Conservation (phyloP, 208 protist genomes). For the Lotmaria passim region DNA sequence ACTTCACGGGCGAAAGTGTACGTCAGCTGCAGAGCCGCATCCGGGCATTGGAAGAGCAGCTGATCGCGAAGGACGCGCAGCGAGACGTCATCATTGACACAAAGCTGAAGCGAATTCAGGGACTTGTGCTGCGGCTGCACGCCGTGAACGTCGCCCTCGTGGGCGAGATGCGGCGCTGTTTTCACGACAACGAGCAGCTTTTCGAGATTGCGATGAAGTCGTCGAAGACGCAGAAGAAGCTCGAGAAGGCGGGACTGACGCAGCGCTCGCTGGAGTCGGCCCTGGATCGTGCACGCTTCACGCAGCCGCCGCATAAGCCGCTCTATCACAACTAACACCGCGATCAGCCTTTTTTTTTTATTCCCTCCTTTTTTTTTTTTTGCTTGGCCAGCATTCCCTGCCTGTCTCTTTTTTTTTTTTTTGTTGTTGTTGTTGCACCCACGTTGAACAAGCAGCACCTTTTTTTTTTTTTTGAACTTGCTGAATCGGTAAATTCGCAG, state of each 20-base stretch:
- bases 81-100: conserved; percentile 83
- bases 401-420: conserved; percentile 23
- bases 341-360: neutral
- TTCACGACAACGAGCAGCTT: conserved; percentile 62
- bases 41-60: conserved; percentile 43
- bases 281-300: conserved; percentile 48
- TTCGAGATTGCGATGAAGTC: conserved; percentile 60
- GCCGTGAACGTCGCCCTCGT: conserved; percentile 50
- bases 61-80: conserved; percentile 68
- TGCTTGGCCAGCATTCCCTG: neutral
- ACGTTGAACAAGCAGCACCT: too few species aligned
- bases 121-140: conserved; percentile 71
- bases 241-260: conserved; percentile 49
- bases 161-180: conserved; percentile 53
- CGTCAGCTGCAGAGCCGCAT: conserved; percentile 45
- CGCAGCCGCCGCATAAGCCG: conserved; percentile 54
- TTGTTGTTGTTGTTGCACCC: conserved; percentile 4
- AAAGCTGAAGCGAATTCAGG: conserved; percentile 89
- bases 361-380: conserved; percentile 7
- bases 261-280: conserved; percentile 54
- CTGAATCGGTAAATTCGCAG: too few species aligned
- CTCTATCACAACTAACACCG: conserved; percentile 73
- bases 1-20: neutral
- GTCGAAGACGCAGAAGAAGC: conserved; percentile 54
- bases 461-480: too few species aligned